These are phyloP conservation scores for Yamadazyma akitaensis DNA, from an alignment of 805 yeast species.

Conservation along the genomic window DNA sequence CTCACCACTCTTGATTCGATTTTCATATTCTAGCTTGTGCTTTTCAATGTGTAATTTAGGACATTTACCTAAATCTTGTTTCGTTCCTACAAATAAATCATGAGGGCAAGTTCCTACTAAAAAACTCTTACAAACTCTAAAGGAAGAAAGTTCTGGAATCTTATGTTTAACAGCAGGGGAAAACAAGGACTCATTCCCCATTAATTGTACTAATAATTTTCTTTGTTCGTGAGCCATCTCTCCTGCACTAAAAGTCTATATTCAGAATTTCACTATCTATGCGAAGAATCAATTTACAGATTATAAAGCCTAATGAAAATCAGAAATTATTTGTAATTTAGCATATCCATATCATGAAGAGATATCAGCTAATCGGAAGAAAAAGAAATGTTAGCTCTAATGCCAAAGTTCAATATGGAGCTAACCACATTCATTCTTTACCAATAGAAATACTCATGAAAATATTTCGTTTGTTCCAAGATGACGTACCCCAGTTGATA, in stretches of 20 bases:
- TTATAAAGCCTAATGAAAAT: not conserved
- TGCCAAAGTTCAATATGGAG: constrained; percentile 22
- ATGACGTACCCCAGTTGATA: constrained; percentile 20
- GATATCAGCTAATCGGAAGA: constrained; percentile 43
- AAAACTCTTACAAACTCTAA: constrained; percentile 70
- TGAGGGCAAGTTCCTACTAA: constrained; percentile 86
- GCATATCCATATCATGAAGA: constrained; percentile 23
- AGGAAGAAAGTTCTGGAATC: constrained; percentile 42
- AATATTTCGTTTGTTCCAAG: constrained; percentile 26
- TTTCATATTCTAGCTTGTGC: constrained; percentile 66
- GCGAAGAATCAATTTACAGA: not conserved
- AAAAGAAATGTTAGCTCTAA: constrained; percentile 19
- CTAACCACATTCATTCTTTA: constrained; percentile 30
- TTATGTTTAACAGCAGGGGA: constrained; percentile 27
- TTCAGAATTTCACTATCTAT: not conserved
- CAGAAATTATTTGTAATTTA: not conserved
- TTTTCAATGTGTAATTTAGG: constrained; percentile 72
- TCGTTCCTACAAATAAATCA: constrained; percentile 78
- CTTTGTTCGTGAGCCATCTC: constrained; percentile 66
- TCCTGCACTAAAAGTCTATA: not conserved
- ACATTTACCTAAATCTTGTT: constrained; percentile 79
- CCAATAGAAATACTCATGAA: constrained; percentile 43
- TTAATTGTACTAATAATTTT: constrained; percentile 69
- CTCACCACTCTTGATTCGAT: constrained; percentile 37
- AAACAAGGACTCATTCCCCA: constrained; percentile 60